Evolutionary conservation across 805 yeast species (phyloP).

Genomic region (Candida alai): DNA sequence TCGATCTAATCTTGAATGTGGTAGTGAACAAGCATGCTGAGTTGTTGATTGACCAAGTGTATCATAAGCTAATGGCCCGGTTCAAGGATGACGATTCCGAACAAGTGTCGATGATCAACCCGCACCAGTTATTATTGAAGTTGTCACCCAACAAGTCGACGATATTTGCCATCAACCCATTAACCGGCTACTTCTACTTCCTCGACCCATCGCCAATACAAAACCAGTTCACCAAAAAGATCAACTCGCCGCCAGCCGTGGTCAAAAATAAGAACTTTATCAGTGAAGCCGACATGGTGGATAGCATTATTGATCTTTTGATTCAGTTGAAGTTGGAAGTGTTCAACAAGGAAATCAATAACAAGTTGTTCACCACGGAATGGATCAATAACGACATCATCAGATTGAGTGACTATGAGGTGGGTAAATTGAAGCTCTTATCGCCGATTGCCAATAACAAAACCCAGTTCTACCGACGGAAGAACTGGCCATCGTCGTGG

Average conservation of each 20-base stretch:
- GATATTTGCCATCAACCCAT: slow-evolving; percentile 36
- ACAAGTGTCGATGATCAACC: slow-evolving; percentile 17
- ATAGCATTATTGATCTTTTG: slow-evolving; percentile 30
- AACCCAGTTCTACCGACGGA: slow-evolving; percentile 42
- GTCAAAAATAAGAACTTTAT: slow-evolving; percentile 19
- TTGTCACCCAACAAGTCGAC: slow-evolving; percentile 30
- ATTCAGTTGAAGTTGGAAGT: slow-evolving; percentile 47
- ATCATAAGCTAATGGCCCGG: slow-evolving; percentile 11
- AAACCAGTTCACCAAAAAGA: slow-evolving; percentile 24
- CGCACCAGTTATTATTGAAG: slow-evolving; percentile 33
- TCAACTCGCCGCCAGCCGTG: slow-evolving; percentile 23
- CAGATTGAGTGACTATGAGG: slow-evolving; percentile 46
- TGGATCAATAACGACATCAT: slow-evolving; percentile 64
- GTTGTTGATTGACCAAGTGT: slow-evolving; percentile 23
- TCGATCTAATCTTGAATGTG: slow-evolving; percentile 32
- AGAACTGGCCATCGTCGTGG: slow-evolving; percentile 58
- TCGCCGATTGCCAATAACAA: slow-evolving; percentile 7
- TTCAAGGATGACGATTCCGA: slow-evolving; percentile 13
- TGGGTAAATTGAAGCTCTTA: too few relatives aligned
- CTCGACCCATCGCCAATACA: slow-evolving; percentile 38
- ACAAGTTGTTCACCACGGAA: slow-evolving; percentile 58
- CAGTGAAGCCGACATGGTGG: slow-evolving; percentile 29
- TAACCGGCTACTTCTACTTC: slow-evolving; percentile 39
- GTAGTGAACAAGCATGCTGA: slow-evolving; percentile 39
- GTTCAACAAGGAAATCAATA: slow-evolving; percentile 47